Base-by-base conservation (phyloP, 352 stramenopile species). In the Halophytophthora batemanensis region DNA sequence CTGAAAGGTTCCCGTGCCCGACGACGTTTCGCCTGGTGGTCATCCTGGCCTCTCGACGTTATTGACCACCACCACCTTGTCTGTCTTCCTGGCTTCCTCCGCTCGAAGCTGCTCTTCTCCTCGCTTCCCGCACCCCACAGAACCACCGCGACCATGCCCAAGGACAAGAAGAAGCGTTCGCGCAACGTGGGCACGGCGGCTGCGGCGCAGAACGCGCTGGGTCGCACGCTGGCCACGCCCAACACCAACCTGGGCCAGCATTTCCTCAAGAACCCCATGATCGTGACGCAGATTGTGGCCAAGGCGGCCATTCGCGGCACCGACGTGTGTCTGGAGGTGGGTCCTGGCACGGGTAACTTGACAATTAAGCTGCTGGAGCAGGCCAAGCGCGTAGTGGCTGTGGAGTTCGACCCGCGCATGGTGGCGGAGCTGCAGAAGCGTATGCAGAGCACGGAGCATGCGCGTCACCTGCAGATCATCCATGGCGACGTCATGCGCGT, bases 371-470 rank as follows among this genome's bases (percentile, higher is more conserved):
- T 99, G 17, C 71, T 99, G 33, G 83, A 99, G 57, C 83, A 94
- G 66, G 84, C 90, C n/a, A 99, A 99, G 79, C 82, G 88, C 46
- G 95, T 99, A 22, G 75, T 99, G 6, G 97, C 97, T 11, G 93
- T 99, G 39, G 98, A 99, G 81, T 98, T 98, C 59, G 98, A 99
- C 70, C 79, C 81, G 44, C 88, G 98, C 48, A 99, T 99, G 98
- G 90, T 99, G 43, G 83, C 96, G n/a, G 97, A 99, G 79, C 89
- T 99, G 25, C 77, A 98, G 55, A 99, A 99, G 76, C 93, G 96
- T 47, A 96, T 99, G 12, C 95, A 99, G 71, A 91, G 96, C 66
- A 99, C 96, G 79, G 89, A 97, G 50, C 81, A 93, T 61, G 76
- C 90, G 45, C 80, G 90, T 42, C 97, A 98, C 71, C 71, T 99